A percentile compares a stretch with the other conserved stretches of the same genome.
phyloP scores from a whole-genome alignment of 805 yeast genomes.

The Saturnispora mendoncae region DNA sequence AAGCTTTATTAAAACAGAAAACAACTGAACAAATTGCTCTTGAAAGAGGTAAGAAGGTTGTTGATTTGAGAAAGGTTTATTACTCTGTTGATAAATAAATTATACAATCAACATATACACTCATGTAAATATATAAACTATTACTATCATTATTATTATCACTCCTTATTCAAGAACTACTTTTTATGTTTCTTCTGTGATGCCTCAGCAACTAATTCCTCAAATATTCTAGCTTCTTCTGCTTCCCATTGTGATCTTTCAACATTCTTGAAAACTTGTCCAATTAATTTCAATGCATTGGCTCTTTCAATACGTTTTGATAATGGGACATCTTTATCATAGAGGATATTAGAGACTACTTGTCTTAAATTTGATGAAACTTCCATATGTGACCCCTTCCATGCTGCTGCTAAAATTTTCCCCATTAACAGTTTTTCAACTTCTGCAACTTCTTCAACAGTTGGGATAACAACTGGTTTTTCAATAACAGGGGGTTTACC shows the following conservation, averaged over 20 bases:
- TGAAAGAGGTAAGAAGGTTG: conserved; percentile 89
- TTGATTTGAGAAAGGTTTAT: conserved; percentile 85
- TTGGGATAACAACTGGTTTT: conserved; percentile 30
- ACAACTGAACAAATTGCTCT: conserved; percentile 82
- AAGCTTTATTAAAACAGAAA: conserved; percentile 71
- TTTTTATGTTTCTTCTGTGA: conserved; percentile 51
- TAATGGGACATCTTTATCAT: conserved; percentile 54
- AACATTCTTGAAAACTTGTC: conserved; percentile 57
- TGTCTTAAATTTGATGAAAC: conserved; percentile 70
- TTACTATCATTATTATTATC: conserved; percentile 18
- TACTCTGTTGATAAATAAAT: conserved; percentile 34
- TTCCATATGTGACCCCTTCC: conserved; percentile 91
- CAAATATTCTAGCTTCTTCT: conserved; percentile 86
- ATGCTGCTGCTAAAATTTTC: conserved; percentile 84
- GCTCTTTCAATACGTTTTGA: conserved; percentile 68
- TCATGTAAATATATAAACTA: not conserved
- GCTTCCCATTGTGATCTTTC: conserved; percentile 80
- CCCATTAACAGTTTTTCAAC: conserved; percentile 79
- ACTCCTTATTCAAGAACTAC: no score
- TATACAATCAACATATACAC: not conserved
- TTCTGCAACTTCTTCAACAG: conserved; percentile 56
- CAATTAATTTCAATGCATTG: conserved; percentile 64
- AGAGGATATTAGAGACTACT: conserved; percentile 69
- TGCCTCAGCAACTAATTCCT: conserved; percentile 86
- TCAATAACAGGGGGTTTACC: no score